Percentiles rank a stretch among this genome's conserved stretches.
Conservation (phyloP, 345 rosid genomes). For the Arabis hirsuta region DNA sequence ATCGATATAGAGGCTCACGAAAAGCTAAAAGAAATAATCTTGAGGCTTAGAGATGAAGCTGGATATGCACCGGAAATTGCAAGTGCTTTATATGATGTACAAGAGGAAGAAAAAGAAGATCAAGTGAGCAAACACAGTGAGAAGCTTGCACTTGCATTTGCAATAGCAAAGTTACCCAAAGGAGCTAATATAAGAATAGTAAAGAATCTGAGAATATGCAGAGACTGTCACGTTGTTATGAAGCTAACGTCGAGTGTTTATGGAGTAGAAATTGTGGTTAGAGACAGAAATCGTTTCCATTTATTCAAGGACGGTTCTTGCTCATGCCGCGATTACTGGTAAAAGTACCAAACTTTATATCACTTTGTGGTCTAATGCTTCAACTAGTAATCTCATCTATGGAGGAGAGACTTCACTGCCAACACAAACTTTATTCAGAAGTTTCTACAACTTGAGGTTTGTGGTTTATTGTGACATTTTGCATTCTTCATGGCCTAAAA, state of each 20-base stretch:
- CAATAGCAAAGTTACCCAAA: constrained; percentile 48
- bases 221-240: constrained; percentile 63
- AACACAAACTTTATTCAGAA: neutral
- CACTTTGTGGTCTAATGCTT: neutral
- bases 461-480: neutral
- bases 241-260: constrained; percentile 60
- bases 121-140: constrained; percentile 63
- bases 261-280: constrained; percentile 56
- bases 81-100: constrained; percentile 56
- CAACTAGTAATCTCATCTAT: neutral
- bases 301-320: constrained; percentile 55
- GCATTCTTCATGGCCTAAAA: neutral
- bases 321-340: constrained; percentile 73
- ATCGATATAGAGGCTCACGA: constrained; percentile 25
- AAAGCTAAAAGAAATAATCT: constrained; percentile 39
- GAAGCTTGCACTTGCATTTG: constrained; percentile 75
- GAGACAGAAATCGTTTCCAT: constrained; percentile 74
- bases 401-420: constrained; percentile 4
- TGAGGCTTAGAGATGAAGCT: constrained; percentile 50
- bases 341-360: neutral
- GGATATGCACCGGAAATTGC: constrained; percentile 61
- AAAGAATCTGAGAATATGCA: constrained; percentile 66
- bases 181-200: constrained; percentile 55
- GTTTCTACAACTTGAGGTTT: constrained; percentile 22
- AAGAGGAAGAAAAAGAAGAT: constrained; percentile 69